Evolutionary conservation across 2,329 filamentous ascomycete genomes (phyloP).

Genomic region (Pseudogymnoascus pannorum): DNA sequence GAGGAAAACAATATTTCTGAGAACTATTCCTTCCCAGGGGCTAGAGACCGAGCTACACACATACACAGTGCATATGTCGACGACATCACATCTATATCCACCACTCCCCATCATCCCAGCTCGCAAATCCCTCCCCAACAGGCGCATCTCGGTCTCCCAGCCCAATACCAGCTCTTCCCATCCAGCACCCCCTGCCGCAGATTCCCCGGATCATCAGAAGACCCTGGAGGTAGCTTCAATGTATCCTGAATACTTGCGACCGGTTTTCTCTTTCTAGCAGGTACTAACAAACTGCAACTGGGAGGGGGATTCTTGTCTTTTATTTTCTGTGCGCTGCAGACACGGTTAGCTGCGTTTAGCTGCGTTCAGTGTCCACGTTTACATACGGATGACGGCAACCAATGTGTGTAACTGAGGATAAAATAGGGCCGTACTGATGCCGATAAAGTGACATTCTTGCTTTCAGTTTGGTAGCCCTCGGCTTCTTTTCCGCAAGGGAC

Average conservation of each 20-base stretch:
- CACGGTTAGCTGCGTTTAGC: too few relatives aligned
- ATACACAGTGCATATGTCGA: background rate
- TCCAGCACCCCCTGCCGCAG: background rate
- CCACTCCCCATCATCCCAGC: background rate
- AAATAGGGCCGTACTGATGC: background rate
- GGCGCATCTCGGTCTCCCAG: background rate
- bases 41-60: background rate
- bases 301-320: background rate
- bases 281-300: background rate
- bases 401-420: background rate
- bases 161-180: background rate
- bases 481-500: background rate
- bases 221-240: background rate
- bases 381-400: too few relatives aligned
- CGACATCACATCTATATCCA: background rate
- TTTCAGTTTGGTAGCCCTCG: background rate
- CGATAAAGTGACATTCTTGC: background rate
- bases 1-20: background rate
- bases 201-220: background rate
- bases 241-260: background rate
- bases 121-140: background rate
- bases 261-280: background rate
- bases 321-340: background rate
- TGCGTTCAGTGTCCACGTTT: too few relatives aligned
- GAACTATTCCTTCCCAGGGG: background rate